Conservation (phyloP, 768 basidiomycete species). For the Russula emetica region DNA sequence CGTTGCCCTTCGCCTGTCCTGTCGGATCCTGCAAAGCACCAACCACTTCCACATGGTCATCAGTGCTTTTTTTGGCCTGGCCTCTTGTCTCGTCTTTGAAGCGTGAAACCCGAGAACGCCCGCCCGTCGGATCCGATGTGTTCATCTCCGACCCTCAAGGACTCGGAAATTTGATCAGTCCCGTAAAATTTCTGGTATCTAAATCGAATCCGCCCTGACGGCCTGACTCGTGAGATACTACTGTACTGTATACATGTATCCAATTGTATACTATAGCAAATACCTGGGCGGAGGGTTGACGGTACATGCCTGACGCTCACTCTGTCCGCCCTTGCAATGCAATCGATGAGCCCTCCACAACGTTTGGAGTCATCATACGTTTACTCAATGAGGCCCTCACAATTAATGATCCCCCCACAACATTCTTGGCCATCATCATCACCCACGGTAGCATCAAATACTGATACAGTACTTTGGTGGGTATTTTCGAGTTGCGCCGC, state of each 20-base stretch:
- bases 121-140: not conserved
- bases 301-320: not conserved
- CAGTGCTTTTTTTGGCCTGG: not conserved
- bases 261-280: not conserved
- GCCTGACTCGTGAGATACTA: not conserved
- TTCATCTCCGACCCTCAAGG: not conserved
- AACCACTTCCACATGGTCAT: not conserved
- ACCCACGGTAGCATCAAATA: not conserved
- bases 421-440: not conserved
- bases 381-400: conserved; percentile 7
- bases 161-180: not conserved
- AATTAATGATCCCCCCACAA: conserved; percentile 15
- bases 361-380: not conserved
- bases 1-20: not conserved
- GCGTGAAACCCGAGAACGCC: not conserved
- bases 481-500: not conserved
- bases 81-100: not conserved
- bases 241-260: not conserved
- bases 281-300: not conserved
- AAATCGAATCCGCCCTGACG: not conserved
- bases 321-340: conserved; percentile 1
- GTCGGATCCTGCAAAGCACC: not conserved
- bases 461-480: not conserved
- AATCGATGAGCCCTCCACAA: conserved; percentile 14
- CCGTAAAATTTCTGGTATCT: not conserved